A percentile compares a stretch with the other conserved stretches of the same genome.
phyloP scores from a whole-genome alignment of 768 basidiomycete species.

The Mycena amicta region DNA sequence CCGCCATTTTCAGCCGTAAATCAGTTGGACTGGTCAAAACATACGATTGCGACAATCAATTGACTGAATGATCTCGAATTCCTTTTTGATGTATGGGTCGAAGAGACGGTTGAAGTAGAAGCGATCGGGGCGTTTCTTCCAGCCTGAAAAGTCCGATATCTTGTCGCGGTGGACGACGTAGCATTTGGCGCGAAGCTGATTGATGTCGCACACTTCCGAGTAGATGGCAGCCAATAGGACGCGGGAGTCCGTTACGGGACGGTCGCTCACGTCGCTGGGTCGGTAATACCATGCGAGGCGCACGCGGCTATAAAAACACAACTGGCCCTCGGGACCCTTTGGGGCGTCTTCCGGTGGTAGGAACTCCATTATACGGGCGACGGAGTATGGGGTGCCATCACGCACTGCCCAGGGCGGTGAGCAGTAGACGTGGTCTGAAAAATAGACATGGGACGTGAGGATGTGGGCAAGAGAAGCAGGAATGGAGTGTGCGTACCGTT shows the following conservation, averaged over 20 bases:
- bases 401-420: slow-evolving; percentile 90
- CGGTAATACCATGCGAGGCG: slow-evolving; percentile 97
- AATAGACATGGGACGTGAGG: slow-evolving; percentile 25
- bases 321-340: slow-evolving; percentile 66
- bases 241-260: slow-evolving; percentile 87
- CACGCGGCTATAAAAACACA: slow-evolving; percentile 77
- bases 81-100: slow-evolving; percentile 97
- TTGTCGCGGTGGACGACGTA: slow-evolving; percentile 94
- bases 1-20: slow-evolving; percentile 20
- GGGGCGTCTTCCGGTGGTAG: slow-evolving; percentile 76
- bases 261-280: slow-evolving; percentile 92
- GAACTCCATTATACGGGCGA: slow-evolving; percentile 97
- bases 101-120: slow-evolving; percentile 97
- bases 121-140: slow-evolving; percentile 92
- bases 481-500: slow-evolving; percentile 63
- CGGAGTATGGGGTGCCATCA: slow-evolving; percentile 93
- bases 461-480: slow-evolving; percentile 31
- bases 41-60: slow-evolving; percentile 86
- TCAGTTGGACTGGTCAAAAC: slow-evolving; percentile 33
- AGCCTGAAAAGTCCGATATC: slow-evolving; percentile 88
- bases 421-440: slow-evolving; percentile 94
- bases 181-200: slow-evolving; percentile 90
- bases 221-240: slow-evolving; percentile 94
- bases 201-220: slow-evolving; percentile 93
- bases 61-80: slow-evolving; percentile 93